phyloP scores from a whole-genome alignment of 345 rosid species.

The Arabidopsis thaliana region TAIR10.1 NC_003075.7:14705501-14706000 shows the following conservation, averaged over 20 bases:
- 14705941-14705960: slow-evolving; percentile 16
- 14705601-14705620: slow-evolving; percentile 9
- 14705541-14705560: slow-evolving; percentile 55
- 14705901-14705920: background rate
- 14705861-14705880: background rate
- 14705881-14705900: background rate
- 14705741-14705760: slow-evolving; percentile 28
- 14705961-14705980: slow-evolving; percentile 18
- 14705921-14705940: background rate
- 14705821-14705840: slow-evolving; percentile 4
- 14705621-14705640: slow-evolving; percentile 11
- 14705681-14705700: slow-evolving; percentile 41
- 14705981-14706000: slow-evolving; percentile 31
- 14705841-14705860: background rate
- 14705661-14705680: background rate
- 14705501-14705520: slow-evolving; percentile 95
- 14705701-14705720: slow-evolving; percentile 32
- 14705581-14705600: slow-evolving; percentile 21
- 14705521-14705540: slow-evolving; percentile 58
- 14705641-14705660: background rate
- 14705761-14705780: slow-evolving; percentile 27
- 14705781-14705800: slow-evolving; percentile 27
- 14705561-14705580: slow-evolving; percentile 33
- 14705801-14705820: background rate
- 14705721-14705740: slow-evolving; percentile 8